Conservation (phyloP, 768 basidiomycete species). For the Hebeloma cylindrosporum region DNA sequence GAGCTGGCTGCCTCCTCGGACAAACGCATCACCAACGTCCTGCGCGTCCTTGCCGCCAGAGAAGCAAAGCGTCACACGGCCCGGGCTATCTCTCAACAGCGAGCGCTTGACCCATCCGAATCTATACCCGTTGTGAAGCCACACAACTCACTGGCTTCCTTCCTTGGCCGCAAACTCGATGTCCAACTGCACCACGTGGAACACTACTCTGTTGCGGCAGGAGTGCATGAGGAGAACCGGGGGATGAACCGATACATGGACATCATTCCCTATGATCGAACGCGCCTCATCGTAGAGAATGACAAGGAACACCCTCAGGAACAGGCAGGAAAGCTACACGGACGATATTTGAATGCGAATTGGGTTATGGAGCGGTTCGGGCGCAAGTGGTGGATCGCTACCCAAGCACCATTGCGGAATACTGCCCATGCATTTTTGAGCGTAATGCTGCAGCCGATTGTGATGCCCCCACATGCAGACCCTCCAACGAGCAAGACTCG, state of each 20-base stretch:
- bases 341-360: conserved; percentile 78
- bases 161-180: conserved; percentile 1
- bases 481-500: conserved; percentile 27
- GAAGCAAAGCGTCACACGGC: conserved; percentile 34
- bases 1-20: conserved; percentile 19
- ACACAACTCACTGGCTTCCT: neutral
- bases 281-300: conserved; percentile 56
- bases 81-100: conserved; percentile 27
- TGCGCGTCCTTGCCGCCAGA: conserved; percentile 35
- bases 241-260: conserved; percentile 68
- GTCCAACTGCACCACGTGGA: conserved; percentile 24
- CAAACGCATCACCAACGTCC: conserved; percentile 28
- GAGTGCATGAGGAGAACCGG: conserved; percentile 42
- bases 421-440: conserved; percentile 80
- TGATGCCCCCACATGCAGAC: conserved; percentile 30
- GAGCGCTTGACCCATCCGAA: conserved; percentile 6
- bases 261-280: conserved; percentile 80
- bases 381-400: conserved; percentile 80
- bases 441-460: conserved; percentile 53
- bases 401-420: conserved; percentile 73
- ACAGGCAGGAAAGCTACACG: conserved; percentile 17
- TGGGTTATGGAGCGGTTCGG: conserved; percentile 81
- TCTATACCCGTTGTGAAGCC: neutral
- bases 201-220: conserved; percentile 61
- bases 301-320: conserved; percentile 20